Evolutionary conservation across 306 rosid genomes (phyloP).

Genomic region (Comarum palustre): DNA sequence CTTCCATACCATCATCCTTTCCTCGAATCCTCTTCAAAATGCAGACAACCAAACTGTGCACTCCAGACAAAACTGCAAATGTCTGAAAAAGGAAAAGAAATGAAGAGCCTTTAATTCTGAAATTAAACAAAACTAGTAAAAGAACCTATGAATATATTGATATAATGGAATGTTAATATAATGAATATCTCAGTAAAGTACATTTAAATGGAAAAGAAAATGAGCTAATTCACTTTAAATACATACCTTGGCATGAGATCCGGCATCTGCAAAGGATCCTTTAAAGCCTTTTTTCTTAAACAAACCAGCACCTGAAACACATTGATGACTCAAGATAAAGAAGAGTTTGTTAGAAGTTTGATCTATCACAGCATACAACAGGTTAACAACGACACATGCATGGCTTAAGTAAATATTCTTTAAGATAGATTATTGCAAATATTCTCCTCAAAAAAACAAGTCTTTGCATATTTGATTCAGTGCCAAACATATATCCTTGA

Average conservation of each 20-base stretch:
- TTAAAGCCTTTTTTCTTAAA: constrained; percentile 85
- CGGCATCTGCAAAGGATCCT: constrained; percentile 86
- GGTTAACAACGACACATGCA: not conserved
- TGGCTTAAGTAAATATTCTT: not conserved
- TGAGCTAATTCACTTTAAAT: not conserved
- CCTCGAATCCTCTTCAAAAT: constrained; percentile 84
- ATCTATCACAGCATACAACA: not conserved
- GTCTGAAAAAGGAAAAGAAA: constrained; percentile 45
- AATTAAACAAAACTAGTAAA: not conserved
- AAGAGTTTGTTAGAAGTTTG: not conserved
- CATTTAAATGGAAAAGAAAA: not conserved
- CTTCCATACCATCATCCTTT: constrained; percentile 78
- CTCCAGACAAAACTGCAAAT: constrained; percentile 97
- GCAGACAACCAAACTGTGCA: constrained; percentile 94
- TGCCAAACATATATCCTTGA: not conserved
- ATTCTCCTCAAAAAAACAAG: too few relatives aligned
- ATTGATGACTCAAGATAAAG: constrained; percentile 4
- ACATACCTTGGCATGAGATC: constrained; percentile 78
- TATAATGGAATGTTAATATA: not conserved
- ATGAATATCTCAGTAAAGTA: not conserved
- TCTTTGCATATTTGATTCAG: not conserved
- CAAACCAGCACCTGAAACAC: constrained; percentile 77
- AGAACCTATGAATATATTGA: not conserved
- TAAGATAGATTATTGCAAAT: too few relatives aligned
- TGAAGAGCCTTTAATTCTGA: not conserved